A percentile compares a stretch with the other conserved stretches of the same genome.
Evolutionary conservation across 352 stramenopile species (phyloP).

Genomic region (Globisporangium nagaii): DNA sequence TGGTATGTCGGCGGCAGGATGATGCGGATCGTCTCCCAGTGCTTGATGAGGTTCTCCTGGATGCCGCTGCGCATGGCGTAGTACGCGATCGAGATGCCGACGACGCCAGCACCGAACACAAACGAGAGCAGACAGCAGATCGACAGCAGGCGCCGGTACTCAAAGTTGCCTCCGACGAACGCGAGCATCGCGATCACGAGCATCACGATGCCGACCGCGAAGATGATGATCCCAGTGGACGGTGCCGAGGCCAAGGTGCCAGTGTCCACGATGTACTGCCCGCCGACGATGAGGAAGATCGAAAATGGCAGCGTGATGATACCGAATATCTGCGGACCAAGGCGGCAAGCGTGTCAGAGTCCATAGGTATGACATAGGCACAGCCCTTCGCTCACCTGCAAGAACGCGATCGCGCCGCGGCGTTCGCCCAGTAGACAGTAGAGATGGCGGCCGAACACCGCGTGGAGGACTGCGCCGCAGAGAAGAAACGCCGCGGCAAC

Average conservation of each 20-base stretch:
- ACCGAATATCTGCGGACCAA: constrained; percentile 65
- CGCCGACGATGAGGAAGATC: constrained; percentile 59
- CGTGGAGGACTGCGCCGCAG: constrained; percentile 23
- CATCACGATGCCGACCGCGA: constrained; percentile 42
- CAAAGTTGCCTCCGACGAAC: constrained; percentile 68
- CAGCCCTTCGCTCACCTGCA: constrained; percentile 55
- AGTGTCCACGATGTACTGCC: constrained; percentile 70
- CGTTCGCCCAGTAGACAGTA: constrained; percentile 44
- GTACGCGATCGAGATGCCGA: constrained; percentile 53
- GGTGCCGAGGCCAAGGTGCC: constrained; percentile 55
- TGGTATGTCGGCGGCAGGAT: constrained; percentile 66
- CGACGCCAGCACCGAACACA: constrained; percentile 32
- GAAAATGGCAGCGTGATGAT: constrained; percentile 59
- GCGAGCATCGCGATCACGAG: constrained; percentile 53
- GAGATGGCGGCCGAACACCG: constrained; percentile 38
- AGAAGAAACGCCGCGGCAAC: constrained; percentile 33
- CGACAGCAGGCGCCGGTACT: constrained; percentile 71
- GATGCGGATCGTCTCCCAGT: constrained; percentile 57
- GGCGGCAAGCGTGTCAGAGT: too few relatives aligned
- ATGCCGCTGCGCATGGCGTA: constrained; percentile 43
- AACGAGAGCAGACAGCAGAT: constrained; percentile 64
- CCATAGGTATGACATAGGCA: too few relatives aligned
- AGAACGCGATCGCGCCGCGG: constrained; percentile 45
- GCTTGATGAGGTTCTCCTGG: constrained; percentile 41
- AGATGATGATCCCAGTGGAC: constrained; percentile 70